Evolutionary conservation across 2,329 filamentous ascomycete genomes (phyloP), one percentile per base, ranked within the genome.

Genomic region (Arthrobotrys pseudoclavata): DNA sequence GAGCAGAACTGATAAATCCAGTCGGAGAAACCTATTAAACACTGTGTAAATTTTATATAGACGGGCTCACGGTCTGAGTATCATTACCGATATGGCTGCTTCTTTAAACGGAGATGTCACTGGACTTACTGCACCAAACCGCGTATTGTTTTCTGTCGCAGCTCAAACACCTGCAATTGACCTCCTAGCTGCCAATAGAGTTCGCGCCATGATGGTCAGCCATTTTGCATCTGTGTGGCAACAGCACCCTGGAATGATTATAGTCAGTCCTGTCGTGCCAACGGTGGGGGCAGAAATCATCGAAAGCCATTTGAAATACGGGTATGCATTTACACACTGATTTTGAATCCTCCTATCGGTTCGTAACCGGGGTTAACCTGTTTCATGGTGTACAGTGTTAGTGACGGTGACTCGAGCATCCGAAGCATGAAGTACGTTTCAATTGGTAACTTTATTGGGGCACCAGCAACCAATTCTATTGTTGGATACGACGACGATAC

Each of bases 401-500:
- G 87, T 42, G 91, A 97, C 83, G 90, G 87, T 0, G 93, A 96
- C 82, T 86, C 85, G 77, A 90, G 89, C 15, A 85, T 97, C n/a
- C 86, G 88, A 26, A 92, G 89, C 82, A 97, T 97, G 93, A 89
- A 91, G 83, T 97, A 93, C 84, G 90, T 92, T 15, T 97, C 92
- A 88, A 84, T 97, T 40, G 91, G 94, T 5, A 97, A 97, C 84
- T 90, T 93, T 80, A 89, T 87, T 0, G 94, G 94, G 0, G 90
- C 90, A 60, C 94, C 94, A 0, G 89, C 92, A 0, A 88, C 96
- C 12, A 89, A 86, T 53, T 89, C 89, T 40, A 93, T 94, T 0
- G 89, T 92, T 10, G 94, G 92, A 0, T 97, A 94, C 84, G 87
- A 87, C 80, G 89, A 88, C 1, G 84, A 86, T 70, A 91, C 91